A percentile compares a stretch with the other conserved stretches of the same genome.
Conservation (phyloP, 2,329 filamentous ascomycete genomes). For the Aureobasidium lini region DNA sequence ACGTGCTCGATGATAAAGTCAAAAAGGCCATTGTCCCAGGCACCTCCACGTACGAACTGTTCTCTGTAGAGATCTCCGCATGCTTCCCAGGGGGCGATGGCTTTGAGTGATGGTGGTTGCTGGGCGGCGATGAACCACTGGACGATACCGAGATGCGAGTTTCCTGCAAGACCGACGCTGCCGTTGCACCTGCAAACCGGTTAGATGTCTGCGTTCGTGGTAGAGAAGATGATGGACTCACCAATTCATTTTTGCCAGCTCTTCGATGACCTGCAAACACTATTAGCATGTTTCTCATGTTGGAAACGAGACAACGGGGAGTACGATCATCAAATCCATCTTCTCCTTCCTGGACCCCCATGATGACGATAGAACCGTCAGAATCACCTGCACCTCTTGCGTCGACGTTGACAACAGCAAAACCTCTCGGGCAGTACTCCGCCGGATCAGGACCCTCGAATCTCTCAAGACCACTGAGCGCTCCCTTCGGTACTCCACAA, state of each 20-base stretch:
- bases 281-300: too few species aligned
- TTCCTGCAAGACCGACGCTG: slow-evolving; percentile 36
- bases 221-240: not conserved
- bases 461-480: slow-evolving; percentile 28
- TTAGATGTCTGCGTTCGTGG: too few species aligned
- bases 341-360: slow-evolving; percentile 37
- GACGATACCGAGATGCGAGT: slow-evolving; percentile 35
- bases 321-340: too few species aligned
- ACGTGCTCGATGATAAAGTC: slow-evolving; percentile 16
- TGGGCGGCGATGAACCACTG: slow-evolving; percentile 36
- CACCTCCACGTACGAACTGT: slow-evolving; percentile 37
- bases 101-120: slow-evolving; percentile 34
- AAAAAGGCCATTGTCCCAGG: not conserved
- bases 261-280: too few species aligned
- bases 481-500: not conserved
- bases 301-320: too few species aligned
- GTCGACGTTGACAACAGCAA: slow-evolving; percentile 28
- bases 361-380: slow-evolving; percentile 29
- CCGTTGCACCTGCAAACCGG: slow-evolving; percentile 30
- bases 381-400: slow-evolving; percentile 24
- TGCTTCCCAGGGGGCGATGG: slow-evolving; percentile 43
- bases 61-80: slow-evolving; percentile 41
- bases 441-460: slow-evolving; percentile 38
- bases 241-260: slow-evolving; percentile 36
- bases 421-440: slow-evolving; percentile 25